Percentiles rank a stretch among this genome's conserved stretches.
Conservation (phyloP, 768 basidiomycete species). For the Lactarius trivialis region DNA sequence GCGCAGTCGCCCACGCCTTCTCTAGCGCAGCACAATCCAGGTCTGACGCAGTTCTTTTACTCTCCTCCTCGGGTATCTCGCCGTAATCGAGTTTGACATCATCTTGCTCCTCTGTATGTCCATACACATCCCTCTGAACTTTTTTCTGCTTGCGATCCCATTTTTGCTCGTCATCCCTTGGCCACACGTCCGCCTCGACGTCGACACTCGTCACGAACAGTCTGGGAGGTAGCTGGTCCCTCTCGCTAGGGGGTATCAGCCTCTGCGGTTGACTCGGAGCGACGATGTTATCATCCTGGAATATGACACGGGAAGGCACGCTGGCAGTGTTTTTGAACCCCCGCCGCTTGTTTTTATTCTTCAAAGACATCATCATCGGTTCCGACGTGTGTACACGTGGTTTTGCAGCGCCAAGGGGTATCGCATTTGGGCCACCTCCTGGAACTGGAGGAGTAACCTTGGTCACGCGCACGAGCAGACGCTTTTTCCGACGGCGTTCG, state of each 20-base stretch:
- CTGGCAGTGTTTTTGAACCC: slow-evolving; percentile 52
- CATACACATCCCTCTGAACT: slow-evolving; percentile 26
- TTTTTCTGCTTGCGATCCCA: slow-evolving; percentile 33
- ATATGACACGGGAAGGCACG: slow-evolving; percentile 48
- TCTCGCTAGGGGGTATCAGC: slow-evolving; percentile 60
- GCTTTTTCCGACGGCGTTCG: slow-evolving; percentile 46
- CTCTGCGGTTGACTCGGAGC: slow-evolving; percentile 27
- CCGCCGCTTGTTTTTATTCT: slow-evolving; percentile 72
- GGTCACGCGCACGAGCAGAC: slow-evolving; percentile 30
- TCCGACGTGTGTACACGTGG: slow-evolving; percentile 7
- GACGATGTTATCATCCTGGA: slow-evolving; percentile 29
- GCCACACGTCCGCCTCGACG: slow-evolving; percentile 48
- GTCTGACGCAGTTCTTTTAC: not conserved
- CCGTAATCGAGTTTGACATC: slow-evolving; percentile 34
- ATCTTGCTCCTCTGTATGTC: slow-evolving; percentile 15
- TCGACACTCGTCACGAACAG: slow-evolving; percentile 69
- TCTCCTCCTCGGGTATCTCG: slow-evolving; percentile 19
- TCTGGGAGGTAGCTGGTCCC: slow-evolving; percentile 49
- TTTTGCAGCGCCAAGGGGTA: slow-evolving; percentile 36
- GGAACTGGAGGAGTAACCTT: slow-evolving; percentile 19
- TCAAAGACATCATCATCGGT: slow-evolving; percentile 45
- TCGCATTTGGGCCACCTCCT: slow-evolving; percentile 38
- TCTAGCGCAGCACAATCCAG: slow-evolving; percentile 26
- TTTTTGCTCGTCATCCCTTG: slow-evolving; percentile 13
- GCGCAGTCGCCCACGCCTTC: slow-evolving; percentile 26